Base-by-base conservation (phyloP, 2,329 filamentous ascomycete genomes). In the Diaporthe amygdali region DNA sequence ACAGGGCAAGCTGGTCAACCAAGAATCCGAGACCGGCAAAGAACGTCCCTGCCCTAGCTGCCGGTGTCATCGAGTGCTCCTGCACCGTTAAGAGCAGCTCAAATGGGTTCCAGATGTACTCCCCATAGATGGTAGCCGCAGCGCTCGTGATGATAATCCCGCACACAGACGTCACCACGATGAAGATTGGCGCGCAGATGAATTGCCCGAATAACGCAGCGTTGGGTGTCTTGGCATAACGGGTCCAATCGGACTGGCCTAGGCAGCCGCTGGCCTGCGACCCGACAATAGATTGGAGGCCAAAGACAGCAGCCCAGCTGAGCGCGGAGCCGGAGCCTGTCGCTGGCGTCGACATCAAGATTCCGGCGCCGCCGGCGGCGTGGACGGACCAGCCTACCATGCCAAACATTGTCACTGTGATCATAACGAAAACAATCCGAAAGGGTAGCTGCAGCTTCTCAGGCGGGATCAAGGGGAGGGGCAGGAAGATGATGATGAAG, bases 51-150 rank as follows among this genome's bases (percentile, higher is more conserved):
- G 80, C 81, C 69, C 80, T 73, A 9, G 76, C 76, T 9, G 76
- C 75, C 3, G 79, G 72, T 1, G 75, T 75, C 55, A 77, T 75
- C 5, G 74, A 74, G 32, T 79, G 76, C 2, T 77, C 75, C 73
- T 82, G 81, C 20, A 82, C 77, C 39, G 77, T 74, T 12, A 80
- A 74, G 10, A 83, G 78, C 22, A 83, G 75, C 68, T 79, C 76
- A 55, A 82, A 80, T 3, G 81, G 81, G 52, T 82, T 82, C 81
- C 81, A 83, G 56, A 82, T 76, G 61, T 81, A 76, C 68, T 81
- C 76, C 2, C 80, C 79, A 54, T 79, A 79, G 8, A 80, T 75
- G n/a, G 74, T 71, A 12, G 75, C 75, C 12, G 79, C 73, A 4
- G 79, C 80, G 39, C 77, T 80, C 2, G 81, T 82, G 52, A 82